Evolutionary conservation across 768 basidiomycete species (phyloP).

Genomic region (Auriscalpium orientale): DNA sequence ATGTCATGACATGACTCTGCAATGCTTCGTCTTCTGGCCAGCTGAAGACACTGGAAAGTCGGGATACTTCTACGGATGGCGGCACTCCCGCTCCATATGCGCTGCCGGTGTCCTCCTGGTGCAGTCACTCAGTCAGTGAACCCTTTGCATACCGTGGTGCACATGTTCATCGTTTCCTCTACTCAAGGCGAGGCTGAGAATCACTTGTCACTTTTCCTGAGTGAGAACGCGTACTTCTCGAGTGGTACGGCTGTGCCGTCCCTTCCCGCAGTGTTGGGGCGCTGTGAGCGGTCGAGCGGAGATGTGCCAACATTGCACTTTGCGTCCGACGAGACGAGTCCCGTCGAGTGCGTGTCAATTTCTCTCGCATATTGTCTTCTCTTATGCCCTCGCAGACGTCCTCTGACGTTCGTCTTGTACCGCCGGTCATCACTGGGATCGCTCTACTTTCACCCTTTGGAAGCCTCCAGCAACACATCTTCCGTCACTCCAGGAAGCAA

Average conservation of each 20-base stretch:
- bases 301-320: background rate
- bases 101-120: constrained; percentile 10
- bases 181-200: constrained; percentile 1
- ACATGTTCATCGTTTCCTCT: background rate
- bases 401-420: background rate
- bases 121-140: constrained; percentile 2
- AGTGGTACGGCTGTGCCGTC: background rate
- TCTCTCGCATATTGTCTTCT: background rate
- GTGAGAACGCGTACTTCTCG: background rate
- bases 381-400: background rate
- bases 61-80: constrained; percentile 14
- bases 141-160: background rate
- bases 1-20: constrained; percentile 7
- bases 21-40: constrained; percentile 12
- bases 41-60: constrained; percentile 7
- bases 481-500: background rate
- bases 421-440: background rate
- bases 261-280: background rate
- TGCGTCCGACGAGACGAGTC: background rate
- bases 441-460: background rate
- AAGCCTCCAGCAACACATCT: background rate
- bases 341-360: background rate
- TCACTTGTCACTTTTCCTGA: background rate
- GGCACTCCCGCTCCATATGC: constrained; percentile 6
- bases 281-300: background rate